Base-by-base conservation (phyloP, 768 basidiomycete genomes). In the Amanita inopinata region DNA sequence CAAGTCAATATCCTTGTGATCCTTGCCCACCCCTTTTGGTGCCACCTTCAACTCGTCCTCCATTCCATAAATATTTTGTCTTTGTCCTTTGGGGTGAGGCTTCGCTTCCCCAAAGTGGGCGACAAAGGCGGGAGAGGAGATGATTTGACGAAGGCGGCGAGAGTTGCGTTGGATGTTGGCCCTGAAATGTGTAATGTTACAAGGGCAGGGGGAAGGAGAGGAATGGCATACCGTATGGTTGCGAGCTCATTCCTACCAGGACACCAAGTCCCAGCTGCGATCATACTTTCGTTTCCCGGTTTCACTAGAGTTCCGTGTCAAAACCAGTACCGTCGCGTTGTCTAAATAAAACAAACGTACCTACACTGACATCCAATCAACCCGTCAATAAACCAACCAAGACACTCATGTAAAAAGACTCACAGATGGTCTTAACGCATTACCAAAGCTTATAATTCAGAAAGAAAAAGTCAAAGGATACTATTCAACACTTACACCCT, bases 1-100 rank as follows among this genome's bases (percentile, higher is more conserved):
- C 38, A 98, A 62, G 58, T 94, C 93, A 50, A 99, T 97, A 56
- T 97, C 90, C 59, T 83, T 86, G 46, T 97, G 91, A 22, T 71
- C 71, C 61, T 91, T 98, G 39, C 76, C 74, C 6, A 94, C 63
- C 0, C 91, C 93, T 55, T 96, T 97, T 1, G 93, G 93, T 4
- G 91, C 88, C 0, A 77, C 78, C 64, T 96, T 97, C 22, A 96
- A 64, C 56, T 90, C 82, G 51, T 90, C 92, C 2, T 93, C 89
- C 43, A 61, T 57, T 0, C 94, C 93, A 58, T 93, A 99, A 1
- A 99, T 76, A 53, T 71, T 94, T 54, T 73, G 72, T 38, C 80
- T 63, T 43, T 65, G 61, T 12, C 85, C 83, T 43, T 81, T 70
- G 11, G 75, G 66, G 49, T 75, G 65, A 1, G 77, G 78, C 38